Conservation (phyloP, 2,329 filamentous ascomycete genomes). For the Paraphaeosphaeria minitans region DNA sequence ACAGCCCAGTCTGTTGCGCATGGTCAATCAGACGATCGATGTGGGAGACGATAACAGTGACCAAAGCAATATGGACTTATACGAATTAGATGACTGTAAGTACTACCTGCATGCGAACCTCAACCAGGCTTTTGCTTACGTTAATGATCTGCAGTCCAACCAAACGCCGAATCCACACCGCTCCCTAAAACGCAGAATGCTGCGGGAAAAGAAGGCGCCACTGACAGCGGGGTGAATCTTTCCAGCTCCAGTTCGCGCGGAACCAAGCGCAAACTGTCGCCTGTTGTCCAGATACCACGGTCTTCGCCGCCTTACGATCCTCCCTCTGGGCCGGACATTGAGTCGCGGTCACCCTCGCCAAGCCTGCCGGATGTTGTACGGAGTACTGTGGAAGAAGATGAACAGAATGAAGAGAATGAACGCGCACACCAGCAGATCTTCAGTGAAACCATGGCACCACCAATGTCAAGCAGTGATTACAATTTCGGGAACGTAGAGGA, state of each 20-base stretch:
- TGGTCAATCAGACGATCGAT: conserved; percentile 53
- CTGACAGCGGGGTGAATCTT: conserved; percentile 35
- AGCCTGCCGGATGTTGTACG: conserved; percentile 41
- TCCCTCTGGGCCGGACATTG: conserved; percentile 33
- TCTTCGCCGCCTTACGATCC: conserved; percentile 45
- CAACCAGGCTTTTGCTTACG: not conserved
- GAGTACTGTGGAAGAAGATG: conserved; percentile 32
- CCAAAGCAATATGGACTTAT: conserved; percentile 50
- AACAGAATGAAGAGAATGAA: conserved; percentile 23
- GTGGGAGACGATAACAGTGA: conserved; percentile 53
- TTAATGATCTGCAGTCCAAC: conserved; percentile 47
- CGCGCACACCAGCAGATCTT: conserved; percentile 34
- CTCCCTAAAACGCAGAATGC: conserved; percentile 53
- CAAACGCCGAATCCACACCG: conserved; percentile 72
- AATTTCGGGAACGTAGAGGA: conserved; percentile 27
- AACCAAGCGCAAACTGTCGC: conserved; percentile 46
- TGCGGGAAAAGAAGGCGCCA: conserved; percentile 26
- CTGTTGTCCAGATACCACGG: conserved; percentile 45
- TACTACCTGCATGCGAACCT: not conserved
- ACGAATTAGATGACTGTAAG: conserved; percentile 46
- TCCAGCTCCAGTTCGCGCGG: conserved; percentile 43
- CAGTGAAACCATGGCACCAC: conserved; percentile 52
- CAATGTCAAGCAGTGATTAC: conserved; percentile 49
- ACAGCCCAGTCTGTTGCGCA: conserved; percentile 56
- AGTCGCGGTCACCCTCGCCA: conserved; percentile 41